Conservation (phyloP, 2,329 filamentous ascomycete genomes). For the Cladosporium cucumerinum region DNA sequence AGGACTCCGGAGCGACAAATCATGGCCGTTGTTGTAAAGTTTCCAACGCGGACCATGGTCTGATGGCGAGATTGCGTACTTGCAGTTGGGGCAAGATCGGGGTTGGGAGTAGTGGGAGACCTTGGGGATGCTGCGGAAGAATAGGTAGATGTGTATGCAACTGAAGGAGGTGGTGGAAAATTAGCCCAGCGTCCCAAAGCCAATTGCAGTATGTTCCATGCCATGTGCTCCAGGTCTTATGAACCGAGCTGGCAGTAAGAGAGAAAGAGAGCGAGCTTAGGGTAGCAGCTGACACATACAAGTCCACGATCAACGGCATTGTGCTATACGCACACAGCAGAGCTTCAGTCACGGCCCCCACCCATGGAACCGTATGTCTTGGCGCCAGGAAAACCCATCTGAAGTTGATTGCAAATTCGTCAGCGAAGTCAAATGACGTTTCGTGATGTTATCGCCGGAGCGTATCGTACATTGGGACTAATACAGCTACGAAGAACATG, state of each 20-base stretch:
- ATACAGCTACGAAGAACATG: background rate
- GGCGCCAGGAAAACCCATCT: background rate
- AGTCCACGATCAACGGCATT: constrained; percentile 8
- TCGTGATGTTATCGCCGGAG: background rate
- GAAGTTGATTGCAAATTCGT: background rate
- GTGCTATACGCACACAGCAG: constrained; percentile 10
- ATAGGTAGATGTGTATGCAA: constrained; percentile 1
- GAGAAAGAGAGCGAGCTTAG: background rate
- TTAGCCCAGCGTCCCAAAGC: background rate
- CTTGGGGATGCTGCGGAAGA: background rate
- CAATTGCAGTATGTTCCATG: background rate
- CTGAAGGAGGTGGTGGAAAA: background rate
- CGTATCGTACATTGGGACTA: background rate
- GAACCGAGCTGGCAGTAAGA: background rate
- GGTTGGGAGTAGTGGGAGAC: background rate
- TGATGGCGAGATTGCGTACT: background rate
- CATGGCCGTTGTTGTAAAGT: background rate
- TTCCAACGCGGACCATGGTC: background rate
- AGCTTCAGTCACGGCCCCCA: background rate
- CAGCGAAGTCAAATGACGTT: background rate
- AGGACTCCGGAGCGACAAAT: background rate
- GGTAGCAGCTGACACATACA: background rate
- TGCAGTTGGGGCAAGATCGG: constrained; percentile 10
- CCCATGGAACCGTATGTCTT: background rate
- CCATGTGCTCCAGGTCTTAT: background rate